Percentiles rank a stretch among this genome's conserved stretches.
Conservation (phyloP, 2,329 filamentous ascomycete genomes). For the Fusarium albidum region DNA sequence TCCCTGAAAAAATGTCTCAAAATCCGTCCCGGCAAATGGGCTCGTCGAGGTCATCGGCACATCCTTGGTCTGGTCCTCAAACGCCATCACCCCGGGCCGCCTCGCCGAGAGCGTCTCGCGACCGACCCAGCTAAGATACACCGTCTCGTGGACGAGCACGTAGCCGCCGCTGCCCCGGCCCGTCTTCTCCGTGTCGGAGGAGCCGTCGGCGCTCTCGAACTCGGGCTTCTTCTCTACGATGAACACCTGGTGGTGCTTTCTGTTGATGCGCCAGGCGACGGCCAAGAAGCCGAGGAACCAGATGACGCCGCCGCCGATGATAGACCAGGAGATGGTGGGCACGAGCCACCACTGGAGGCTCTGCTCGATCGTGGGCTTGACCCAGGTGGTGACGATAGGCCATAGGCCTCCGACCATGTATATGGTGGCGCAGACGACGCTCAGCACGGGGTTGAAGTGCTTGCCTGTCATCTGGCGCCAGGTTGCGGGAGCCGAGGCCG, state of each 20-base stretch:
- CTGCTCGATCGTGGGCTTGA: constrained; percentile 33
- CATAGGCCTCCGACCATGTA: constrained; percentile 45
- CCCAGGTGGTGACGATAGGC: constrained; percentile 45
- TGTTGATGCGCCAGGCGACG: constrained; percentile 41
- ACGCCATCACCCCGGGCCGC: constrained; percentile 10
- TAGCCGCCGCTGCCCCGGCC: constrained; percentile 37
- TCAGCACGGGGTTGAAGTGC: constrained; percentile 42
- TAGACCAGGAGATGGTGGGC: constrained; percentile 42
- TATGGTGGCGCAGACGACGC: constrained; percentile 42
- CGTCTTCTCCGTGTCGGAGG: constrained; percentile 21
- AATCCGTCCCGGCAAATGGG: constrained; percentile 37
- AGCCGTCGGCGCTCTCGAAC: constrained; percentile 42
- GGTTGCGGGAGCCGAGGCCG: constrained; percentile 25
- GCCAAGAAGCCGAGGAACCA: constrained; percentile 48
- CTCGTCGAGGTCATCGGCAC: constrained; percentile 10
- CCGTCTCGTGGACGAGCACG: constrained; percentile 48
- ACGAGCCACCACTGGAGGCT: constrained; percentile 43
- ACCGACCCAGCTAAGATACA: constrained; percentile 47
- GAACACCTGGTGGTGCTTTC: constrained; percentile 44
- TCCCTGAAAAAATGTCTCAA: constrained; percentile 33
- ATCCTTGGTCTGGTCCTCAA: constrained; percentile 12
- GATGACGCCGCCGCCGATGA: constrained; percentile 39
- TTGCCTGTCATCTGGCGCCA: constrained; percentile 46
- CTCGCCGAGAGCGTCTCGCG: constrained; percentile 38
- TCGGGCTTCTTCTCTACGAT: constrained; percentile 46